phyloP scores from a whole-genome alignment of 371 early-diverging fungal species.

The Lichtheimia ornata region DNA sequence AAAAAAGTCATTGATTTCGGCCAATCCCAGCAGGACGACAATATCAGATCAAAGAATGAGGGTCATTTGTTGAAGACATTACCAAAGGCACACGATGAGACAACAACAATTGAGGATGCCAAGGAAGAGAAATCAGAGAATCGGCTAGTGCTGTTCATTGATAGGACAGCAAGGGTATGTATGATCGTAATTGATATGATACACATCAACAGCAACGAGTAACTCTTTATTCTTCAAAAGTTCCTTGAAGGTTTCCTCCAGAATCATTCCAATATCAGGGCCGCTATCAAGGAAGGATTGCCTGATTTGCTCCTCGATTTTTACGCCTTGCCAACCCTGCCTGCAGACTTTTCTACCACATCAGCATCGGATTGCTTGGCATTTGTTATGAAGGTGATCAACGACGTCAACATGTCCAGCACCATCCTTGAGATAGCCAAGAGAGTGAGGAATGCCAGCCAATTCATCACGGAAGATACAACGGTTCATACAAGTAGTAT shows the following conservation, averaged over 20 bases:
- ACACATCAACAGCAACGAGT: not conserved
- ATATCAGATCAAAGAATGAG: conserved; percentile 53
- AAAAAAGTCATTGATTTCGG: conserved; percentile 54
- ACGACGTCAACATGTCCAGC: conserved; percentile 62
- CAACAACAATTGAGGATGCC: conserved; percentile 26
- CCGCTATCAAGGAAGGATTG: conserved; percentile 73
- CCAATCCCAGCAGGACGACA: conserved; percentile 18
- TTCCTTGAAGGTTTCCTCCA: conserved; percentile 91
- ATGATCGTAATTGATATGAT: not conserved
- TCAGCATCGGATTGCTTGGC: conserved; percentile 68
- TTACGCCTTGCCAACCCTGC: conserved; percentile 67
- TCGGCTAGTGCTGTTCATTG: conserved; percentile 35
- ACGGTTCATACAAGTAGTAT: conserved; percentile 28
- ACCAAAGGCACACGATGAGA: conserved; percentile 14
- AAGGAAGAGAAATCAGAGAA: conserved; percentile 58
- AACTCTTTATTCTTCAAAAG: conserved; percentile 20
- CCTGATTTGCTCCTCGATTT: conserved; percentile 64
- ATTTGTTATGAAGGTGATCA: conserved; percentile 71
- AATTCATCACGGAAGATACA: conserved; percentile 35
- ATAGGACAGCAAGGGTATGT: conserved; percentile 40
- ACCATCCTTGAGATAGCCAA: conserved; percentile 53
- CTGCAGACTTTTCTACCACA: conserved; percentile 75
- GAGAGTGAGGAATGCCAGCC: conserved; percentile 50
- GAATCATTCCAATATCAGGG: conserved; percentile 69
- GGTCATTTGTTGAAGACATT: conserved; percentile 32